These are phyloP conservation scores for Pelargonium myrrhifolium DNA, from an alignment of 441 rosid genomes.

Conservation along the genomic window DNA sequence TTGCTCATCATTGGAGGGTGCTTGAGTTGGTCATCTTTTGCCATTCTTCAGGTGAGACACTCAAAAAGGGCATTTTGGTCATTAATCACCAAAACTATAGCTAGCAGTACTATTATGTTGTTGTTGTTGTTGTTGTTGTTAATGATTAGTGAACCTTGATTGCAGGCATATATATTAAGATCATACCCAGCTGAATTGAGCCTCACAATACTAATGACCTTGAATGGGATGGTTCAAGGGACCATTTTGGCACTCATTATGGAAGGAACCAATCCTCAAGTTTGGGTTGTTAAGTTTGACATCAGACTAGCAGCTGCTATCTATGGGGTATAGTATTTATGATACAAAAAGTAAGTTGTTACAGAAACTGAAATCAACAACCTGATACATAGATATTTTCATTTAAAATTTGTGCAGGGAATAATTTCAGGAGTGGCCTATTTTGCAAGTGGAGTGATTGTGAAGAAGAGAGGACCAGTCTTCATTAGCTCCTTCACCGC, in stretches of 20 bases:
- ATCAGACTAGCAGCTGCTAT: neutral
- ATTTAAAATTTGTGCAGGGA: neutral
- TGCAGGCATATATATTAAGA: constrained; percentile 2
- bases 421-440: neutral
- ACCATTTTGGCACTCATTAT: neutral
- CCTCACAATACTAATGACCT: neutral
- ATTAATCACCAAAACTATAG: no score
- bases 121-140: neutral
- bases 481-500: constrained; percentile 3
- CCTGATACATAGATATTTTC: no score
- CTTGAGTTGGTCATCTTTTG: neutral
- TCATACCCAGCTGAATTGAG: constrained; percentile 4
- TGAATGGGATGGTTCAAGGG: neutral
- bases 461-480: constrained; percentile 5
- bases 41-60: neutral
- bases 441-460: neutral
- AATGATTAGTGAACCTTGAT: neutral
- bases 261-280: constrained; percentile 2
- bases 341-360: no score
- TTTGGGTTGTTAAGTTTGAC: neutral
- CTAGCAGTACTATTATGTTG: neutral
- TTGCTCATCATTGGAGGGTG: neutral
- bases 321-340: no score
- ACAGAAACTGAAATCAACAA: no score
- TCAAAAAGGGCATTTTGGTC: neutral